Evolutionary conservation across 2,329 filamentous ascomycete species (phyloP).

Genomic region (Microdochium nivale): DNA sequence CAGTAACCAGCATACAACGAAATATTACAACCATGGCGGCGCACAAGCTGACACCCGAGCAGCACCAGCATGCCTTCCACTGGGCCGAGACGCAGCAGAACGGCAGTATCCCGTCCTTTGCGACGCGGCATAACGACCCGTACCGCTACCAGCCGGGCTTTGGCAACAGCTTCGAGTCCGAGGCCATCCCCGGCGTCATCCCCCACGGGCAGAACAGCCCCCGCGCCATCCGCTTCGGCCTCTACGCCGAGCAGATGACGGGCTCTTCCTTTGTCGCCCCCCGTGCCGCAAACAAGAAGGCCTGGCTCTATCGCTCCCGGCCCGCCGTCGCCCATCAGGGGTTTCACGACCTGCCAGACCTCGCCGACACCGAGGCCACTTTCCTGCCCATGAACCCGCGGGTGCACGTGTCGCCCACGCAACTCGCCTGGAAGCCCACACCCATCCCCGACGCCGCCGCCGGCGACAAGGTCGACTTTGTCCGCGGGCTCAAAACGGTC

Average conservation of each 20-base stretch:
- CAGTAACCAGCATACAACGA: too few species aligned
- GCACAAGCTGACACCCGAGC: slow-evolving; percentile 8
- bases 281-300: slow-evolving; percentile 19
- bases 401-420: slow-evolving; percentile 34
- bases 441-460: slow-evolving; percentile 6
- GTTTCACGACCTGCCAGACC: slow-evolving; percentile 15
- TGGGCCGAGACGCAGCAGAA: slow-evolving; percentile 55
- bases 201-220: slow-evolving; percentile 36
- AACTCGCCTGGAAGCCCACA: slow-evolving; percentile 41
- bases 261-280: slow-evolving; percentile 26
- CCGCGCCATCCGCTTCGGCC: slow-evolving; percentile 29
- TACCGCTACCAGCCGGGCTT: slow-evolving; percentile 48
- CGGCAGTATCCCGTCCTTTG: slow-evolving; percentile 44
- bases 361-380: slow-evolving; percentile 27
- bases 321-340: slow-evolving; percentile 22
- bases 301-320: slow-evolving; percentile 24
- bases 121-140: slow-evolving; percentile 24
- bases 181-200: slow-evolving; percentile 35
- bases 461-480: slow-evolving; percentile 31
- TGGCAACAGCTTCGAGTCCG: slow-evolving; percentile 37
- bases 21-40: neutral
- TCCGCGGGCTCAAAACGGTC: slow-evolving; percentile 37
- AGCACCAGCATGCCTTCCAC: slow-evolving; percentile 43
- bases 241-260: slow-evolving; percentile 39
- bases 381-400: slow-evolving; percentile 36